Base-by-base conservation (phyloP, 2,329 filamentous ascomycete species). In the Pseudofabraea citricarpa region DNA sequence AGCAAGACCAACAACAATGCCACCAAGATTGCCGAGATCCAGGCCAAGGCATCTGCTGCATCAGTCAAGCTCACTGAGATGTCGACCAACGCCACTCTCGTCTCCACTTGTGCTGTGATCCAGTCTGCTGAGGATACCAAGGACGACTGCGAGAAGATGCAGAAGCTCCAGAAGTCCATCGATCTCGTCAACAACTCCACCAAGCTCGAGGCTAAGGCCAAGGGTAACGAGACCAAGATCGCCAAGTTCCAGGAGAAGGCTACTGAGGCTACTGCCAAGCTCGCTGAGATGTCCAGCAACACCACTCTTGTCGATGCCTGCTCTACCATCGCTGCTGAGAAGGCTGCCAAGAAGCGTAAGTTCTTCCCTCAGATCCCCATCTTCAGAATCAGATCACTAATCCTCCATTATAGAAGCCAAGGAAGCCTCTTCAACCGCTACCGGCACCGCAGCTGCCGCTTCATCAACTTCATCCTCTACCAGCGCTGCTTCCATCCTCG, bases 51-150 rank as follows among this genome's bases (percentile, higher is more conserved):
- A 2, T 52, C 61, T 15, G 44, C 54, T 4, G 56, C 53, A 4
- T 52, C 57, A 2, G 51, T 58, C 19, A 52, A 54, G 46, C 60
- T 68, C 40, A 46, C 53, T 18, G 50, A 56, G 5, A 51, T 69
- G 42, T 41, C 59, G 42, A 45, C 53, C 47, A 69, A 70, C 55
- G 39, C 59, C 8, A 68, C 66, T 6, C 54, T 69, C 19, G 54
- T 64, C 47, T 38, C 54, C 18, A 46, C 52, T 10, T 70, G 67
- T 45, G 49, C 54, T 19, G 52, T 59, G 47, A 56, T 67, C 46
- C 46, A 50, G 27, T 61, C 65, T 36, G 55, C 56, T 24, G 48
- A 58, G 29, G 46, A 57, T 26, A 58, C 53, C 21, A 54, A 59
- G 29, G 43, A 54, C 22, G 43, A 53, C 27, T 67, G 65, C 51